Conservation (phyloP, 176 grass and related monocot species). For the Microstegium vimineum region DNA sequence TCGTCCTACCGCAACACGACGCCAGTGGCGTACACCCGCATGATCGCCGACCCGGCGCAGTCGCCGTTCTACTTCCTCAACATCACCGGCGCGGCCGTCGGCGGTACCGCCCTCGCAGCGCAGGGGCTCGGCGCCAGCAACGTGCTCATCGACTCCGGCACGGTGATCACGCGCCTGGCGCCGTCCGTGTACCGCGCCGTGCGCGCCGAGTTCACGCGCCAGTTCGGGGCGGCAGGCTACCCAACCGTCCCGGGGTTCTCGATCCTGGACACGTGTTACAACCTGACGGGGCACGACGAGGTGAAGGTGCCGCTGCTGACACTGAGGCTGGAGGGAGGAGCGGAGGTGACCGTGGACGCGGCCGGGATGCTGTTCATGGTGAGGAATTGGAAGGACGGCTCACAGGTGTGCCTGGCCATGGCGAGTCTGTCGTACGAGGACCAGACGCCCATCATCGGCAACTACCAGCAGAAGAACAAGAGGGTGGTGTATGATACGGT, state of each 20-base stretch:
- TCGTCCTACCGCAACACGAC: conserved; percentile 51
- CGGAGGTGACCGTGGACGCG: conserved; percentile 49
- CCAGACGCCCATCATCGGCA: conserved; percentile 74
- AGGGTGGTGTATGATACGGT: conserved; percentile 82
- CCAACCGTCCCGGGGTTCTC: conserved; percentile 57
- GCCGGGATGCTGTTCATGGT: conserved; percentile 82
- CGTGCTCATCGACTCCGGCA: conserved; percentile 87
- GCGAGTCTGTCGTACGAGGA: conserved; percentile 77
- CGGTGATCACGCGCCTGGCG: conserved; percentile 76
- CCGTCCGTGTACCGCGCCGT: conserved; percentile 74
- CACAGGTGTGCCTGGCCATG: conserved; percentile 81
- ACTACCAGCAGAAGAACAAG: conserved; percentile 97
- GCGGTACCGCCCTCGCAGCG: conserved; percentile 31
- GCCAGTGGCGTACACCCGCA: conserved; percentile 61
- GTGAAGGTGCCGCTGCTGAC: conserved; percentile 66
- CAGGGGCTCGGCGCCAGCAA: conserved; percentile 45
- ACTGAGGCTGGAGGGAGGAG: conserved; percentile 60
- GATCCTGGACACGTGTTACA: conserved; percentile 85
- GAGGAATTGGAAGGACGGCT: conserved; percentile 76
- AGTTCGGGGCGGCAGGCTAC: conserved; percentile 39
- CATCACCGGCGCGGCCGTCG: conserved; percentile 64
- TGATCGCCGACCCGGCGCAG: conserved; percentile 71
- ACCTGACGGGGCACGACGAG: conserved; percentile 62
- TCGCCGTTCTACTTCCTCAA: conserved; percentile 90
- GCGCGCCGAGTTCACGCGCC: conserved; percentile 63